phyloP scores from a whole-genome alignment of 257 asterid species.

The Petunia axillaris region DNA sequence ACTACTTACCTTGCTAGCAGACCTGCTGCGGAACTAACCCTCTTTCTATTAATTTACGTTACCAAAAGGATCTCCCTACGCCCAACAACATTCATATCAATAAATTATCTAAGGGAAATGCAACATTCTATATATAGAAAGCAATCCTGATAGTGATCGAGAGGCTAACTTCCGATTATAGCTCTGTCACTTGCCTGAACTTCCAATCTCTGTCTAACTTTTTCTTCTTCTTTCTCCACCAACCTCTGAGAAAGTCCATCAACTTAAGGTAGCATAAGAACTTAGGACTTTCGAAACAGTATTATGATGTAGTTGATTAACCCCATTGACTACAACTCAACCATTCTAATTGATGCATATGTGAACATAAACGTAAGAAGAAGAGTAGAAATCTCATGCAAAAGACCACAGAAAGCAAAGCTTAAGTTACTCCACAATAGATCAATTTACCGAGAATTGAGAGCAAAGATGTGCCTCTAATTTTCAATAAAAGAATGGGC shows the following conservation, averaged over 20 bases:
- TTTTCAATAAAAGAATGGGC: conserved; percentile 37
- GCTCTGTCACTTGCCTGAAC: too few relatives aligned
- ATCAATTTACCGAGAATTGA: background rate
- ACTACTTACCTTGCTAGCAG: too few relatives aligned
- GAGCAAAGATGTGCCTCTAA: conserved; percentile 29
- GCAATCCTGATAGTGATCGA: too few relatives aligned
- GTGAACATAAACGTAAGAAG: background rate
- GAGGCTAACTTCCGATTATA: too few relatives aligned
- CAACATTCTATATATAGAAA: too few relatives aligned
- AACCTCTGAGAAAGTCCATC: background rate
- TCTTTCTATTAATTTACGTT: too few relatives aligned
- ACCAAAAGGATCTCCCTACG: too few relatives aligned
- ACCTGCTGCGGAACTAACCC: too few relatives aligned
- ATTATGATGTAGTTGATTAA: background rate
- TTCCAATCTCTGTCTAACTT: too few relatives aligned
- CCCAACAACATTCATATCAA: background rate
- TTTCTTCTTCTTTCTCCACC: too few relatives aligned
- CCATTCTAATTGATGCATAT: background rate
- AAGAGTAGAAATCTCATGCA: background rate
- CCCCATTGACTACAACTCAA: background rate
- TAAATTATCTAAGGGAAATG: background rate
- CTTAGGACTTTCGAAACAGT: conserved; percentile 2
- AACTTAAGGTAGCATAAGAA: background rate
- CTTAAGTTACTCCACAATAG: background rate
- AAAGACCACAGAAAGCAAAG: background rate